Conservation (phyloP, 208 protist species). For the Acanthamoeba triangularis region DNA sequence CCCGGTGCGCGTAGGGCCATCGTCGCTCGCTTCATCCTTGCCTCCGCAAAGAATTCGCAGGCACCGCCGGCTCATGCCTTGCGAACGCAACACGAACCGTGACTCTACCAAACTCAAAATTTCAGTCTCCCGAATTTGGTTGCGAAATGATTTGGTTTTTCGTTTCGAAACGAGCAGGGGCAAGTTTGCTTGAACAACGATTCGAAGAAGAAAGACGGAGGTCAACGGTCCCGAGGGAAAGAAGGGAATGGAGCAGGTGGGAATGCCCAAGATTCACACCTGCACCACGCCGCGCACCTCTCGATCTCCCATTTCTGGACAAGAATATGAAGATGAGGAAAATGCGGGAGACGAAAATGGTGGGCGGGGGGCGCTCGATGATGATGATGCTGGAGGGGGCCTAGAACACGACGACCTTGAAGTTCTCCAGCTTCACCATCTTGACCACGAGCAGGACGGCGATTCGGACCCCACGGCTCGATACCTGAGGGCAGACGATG, state of each 20-base stretch:
- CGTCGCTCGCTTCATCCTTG: constrained; percentile 1
- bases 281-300: not conserved
- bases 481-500: not conserved
- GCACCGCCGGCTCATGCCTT: not conserved
- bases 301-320: not conserved
- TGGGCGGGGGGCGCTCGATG: not conserved
- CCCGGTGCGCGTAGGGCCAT: constrained; percentile 1
- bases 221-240: not conserved
- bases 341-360: not conserved
- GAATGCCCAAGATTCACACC: not conserved
- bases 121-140: too few species aligned
- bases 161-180: too few species aligned
- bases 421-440: not conserved
- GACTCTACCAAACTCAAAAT: too few species aligned
- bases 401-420: not conserved
- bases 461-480: not conserved
- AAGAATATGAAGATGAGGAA: too few species aligned
- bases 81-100: not conserved
- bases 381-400: not conserved
- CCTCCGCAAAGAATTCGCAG: not conserved
- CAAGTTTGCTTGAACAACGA: too few species aligned
- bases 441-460: not conserved
- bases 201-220: not conserved
- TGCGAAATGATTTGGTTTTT: too few species aligned
- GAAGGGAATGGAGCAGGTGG: constrained; percentile 5